These are phyloP conservation scores for Inga laurina DNA, from an alignment of 306 rosid species.

Conservation along the genomic window DNA sequence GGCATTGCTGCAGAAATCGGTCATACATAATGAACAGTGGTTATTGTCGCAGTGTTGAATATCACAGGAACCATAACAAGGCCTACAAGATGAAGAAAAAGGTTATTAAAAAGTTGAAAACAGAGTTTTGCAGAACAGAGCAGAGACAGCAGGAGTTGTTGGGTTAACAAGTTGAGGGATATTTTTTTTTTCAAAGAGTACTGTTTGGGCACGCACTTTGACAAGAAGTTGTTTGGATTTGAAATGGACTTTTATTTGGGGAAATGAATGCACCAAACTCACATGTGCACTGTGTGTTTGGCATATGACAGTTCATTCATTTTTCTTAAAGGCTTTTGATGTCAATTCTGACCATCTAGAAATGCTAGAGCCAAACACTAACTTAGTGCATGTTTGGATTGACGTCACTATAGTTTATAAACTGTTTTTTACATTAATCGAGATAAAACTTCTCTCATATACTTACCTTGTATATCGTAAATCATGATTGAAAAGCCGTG, in stretches of 20 bases:
- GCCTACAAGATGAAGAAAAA: background rate
- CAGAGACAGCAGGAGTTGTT: slow-evolving; percentile 14
- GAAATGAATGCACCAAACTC: slow-evolving; percentile 51
- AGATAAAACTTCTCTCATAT: no score
- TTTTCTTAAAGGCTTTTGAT: slow-evolving; percentile 35
- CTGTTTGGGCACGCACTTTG: slow-evolving; percentile 32
- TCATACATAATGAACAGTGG: background rate
- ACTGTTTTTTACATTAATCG: no score
- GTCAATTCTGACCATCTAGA: slow-evolving; percentile 33
- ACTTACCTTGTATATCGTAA: no score
- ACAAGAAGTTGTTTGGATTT: slow-evolving; percentile 32
- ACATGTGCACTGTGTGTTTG: slow-evolving; percentile 58
- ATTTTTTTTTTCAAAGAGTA: background rate
- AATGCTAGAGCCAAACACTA: background rate
- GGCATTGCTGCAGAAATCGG: background rate
- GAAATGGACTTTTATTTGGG: slow-evolving; percentile 39
- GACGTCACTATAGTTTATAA: no score
- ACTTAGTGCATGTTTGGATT: background rate
- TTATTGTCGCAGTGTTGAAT: slow-evolving; percentile 6
- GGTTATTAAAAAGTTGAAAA: slow-evolving; percentile 11
- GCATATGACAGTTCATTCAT: slow-evolving; percentile 43
- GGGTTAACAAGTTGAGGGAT: slow-evolving; percentile 34
- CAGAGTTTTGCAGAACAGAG: background rate
- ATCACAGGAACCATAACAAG: slow-evolving; percentile 24
- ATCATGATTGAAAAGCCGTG: rapidly evolving